A percentile compares a stretch with the other conserved stretches of the same genome.
Evolutionary conservation across 768 basidiomycete genomes (phyloP).

Genomic region (Pleurotus pulmonarius): DNA sequence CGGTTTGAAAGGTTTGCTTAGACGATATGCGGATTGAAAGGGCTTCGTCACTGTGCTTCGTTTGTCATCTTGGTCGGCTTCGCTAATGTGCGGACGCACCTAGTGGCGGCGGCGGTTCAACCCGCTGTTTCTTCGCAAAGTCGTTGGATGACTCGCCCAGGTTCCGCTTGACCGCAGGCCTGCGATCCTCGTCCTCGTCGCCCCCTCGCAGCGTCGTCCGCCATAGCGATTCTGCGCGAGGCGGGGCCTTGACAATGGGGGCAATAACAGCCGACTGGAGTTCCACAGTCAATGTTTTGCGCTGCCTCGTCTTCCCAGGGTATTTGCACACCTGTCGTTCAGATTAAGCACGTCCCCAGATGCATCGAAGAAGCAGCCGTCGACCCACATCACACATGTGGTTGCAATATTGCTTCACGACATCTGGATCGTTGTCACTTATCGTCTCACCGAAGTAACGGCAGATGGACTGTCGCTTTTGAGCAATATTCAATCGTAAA

Average conservation of each 20-base stretch:
- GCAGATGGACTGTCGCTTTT: constrained; percentile 55
- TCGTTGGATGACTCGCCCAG: background rate
- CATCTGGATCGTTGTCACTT: constrained; percentile 39
- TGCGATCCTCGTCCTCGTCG: background rate
- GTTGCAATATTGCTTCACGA: constrained; percentile 54
- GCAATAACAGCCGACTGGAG: constrained; percentile 2
- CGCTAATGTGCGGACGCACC: constrained; percentile 17
- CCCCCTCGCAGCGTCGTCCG: constrained; percentile 4
- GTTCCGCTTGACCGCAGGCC: background rate
- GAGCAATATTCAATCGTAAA: background rate
- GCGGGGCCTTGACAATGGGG: background rate
- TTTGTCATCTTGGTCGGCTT: background rate
- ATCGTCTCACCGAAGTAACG: constrained; percentile 77
- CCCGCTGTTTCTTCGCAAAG: constrained; percentile 19
- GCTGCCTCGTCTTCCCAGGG: constrained; percentile 57
- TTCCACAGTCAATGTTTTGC: constrained; percentile 23
- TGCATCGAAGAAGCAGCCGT: background rate
- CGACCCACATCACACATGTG: constrained; percentile 76
- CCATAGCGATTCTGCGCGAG: background rate
- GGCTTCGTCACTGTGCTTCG: constrained; percentile 41
- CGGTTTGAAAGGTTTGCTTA: constrained; percentile 47
- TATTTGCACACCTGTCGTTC: constrained; percentile 70
- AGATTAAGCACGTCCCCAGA: background rate
- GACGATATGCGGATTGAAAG: constrained; percentile 31
- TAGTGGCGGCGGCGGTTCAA: constrained; percentile 25